Evolutionary conservation across 2,329 filamentous ascomycete species (phyloP), one percentile per base, ranked within the genome.

Genomic region (Aspergillus quadricinctus): DNA sequence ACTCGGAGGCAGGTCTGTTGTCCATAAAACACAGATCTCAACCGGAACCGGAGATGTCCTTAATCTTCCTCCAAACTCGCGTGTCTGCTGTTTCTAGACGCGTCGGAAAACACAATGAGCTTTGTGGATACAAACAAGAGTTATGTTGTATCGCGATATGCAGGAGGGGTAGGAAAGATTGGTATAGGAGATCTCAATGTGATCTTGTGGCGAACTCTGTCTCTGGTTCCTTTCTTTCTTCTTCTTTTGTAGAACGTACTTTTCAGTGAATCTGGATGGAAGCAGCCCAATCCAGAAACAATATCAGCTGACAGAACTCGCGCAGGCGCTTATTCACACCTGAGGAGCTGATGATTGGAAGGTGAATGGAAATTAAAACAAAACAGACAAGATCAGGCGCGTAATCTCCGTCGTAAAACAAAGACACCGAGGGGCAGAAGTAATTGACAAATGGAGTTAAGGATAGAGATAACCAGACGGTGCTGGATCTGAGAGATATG

Each of bases 1-100:
- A 92, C 77, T 90, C 88, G 80, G 86, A 78, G 73, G 85, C 82
- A 82, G 80, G 77, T 76, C 80, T 80, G 75, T 82, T 80, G 76
- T 84, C 81, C 80, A 84, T 83, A 79, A 73, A 78, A 71, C 69
- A 69, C 45, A 65, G 67, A 67, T 66, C 64, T 64, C 63, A 46
- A 62, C 62, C 54, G 62, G 57, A 60, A 58, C 54, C 53, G 60
- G 56, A 57, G 46, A 58, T 53, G 54, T 66, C 58, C 61, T 54
- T 62, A 55, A 57, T 52, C 45, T 58, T 64, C 62, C 61, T 66
- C 57, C 63, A 59, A 53, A 53, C 62, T 62, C 65, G 60, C 59
- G 60, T 64, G 64, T 59, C 64, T 70, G 56, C 64, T 70, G 56
- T 66, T 58, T 59, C 55, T 54, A 66, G 65, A 72, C 67, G 67